Conservation (phyloP, 2,329 filamentous ascomycete species). For the Bipolaris cookei region DNA sequence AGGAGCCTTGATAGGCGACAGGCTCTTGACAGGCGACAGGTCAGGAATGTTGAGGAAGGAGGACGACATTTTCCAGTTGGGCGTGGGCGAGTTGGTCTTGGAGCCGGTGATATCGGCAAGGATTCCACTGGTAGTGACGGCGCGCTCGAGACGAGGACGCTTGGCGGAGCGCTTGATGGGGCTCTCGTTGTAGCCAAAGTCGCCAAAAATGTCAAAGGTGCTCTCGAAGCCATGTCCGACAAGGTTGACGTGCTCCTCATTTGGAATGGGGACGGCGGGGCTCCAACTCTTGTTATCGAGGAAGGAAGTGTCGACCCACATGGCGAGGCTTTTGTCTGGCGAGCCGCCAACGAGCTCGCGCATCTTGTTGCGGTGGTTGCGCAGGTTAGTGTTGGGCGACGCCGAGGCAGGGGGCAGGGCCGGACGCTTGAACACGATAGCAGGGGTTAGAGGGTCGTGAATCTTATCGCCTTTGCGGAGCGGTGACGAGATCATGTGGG, state of each 20-base stretch:
- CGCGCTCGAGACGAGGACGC: conserved; percentile 66
- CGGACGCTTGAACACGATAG: conserved; percentile 78
- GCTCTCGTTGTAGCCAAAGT: conserved; percentile 61
- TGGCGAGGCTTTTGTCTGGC: conserved; percentile 65
- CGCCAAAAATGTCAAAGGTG: conserved; percentile 68
- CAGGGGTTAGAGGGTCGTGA: conserved; percentile 73
- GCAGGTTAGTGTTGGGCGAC: conserved; percentile 91
- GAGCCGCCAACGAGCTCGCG: conserved; percentile 77
- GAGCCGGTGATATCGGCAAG: conserved; percentile 66
- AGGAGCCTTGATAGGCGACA: conserved; percentile 43
- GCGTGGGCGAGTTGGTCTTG: conserved; percentile 53
- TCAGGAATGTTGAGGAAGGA: conserved; percentile 48
- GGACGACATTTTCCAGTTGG: conserved; percentile 45
- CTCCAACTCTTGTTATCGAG: conserved; percentile 59
- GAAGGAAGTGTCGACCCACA: conserved; percentile 60
- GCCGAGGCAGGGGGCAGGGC: conserved; percentile 73
- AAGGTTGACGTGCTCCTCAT: conserved; percentile 63
- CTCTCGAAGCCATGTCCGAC: conserved; percentile 55
- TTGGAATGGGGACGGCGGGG: conserved; percentile 67
- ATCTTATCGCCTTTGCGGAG: conserved; percentile 46
- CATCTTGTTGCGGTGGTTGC: conserved; percentile 84
- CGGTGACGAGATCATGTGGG: conserved; percentile 51
- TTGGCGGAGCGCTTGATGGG: conserved; percentile 68
- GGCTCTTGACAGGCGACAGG: conserved; percentile 40
- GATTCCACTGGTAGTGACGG: conserved; percentile 65